Evolutionary conservation across 1,284 basidiomycete genomes (phyloP), one percentile per base, ranked within the genome.

Genomic region (Ceratobasidium theobromae): DNA sequence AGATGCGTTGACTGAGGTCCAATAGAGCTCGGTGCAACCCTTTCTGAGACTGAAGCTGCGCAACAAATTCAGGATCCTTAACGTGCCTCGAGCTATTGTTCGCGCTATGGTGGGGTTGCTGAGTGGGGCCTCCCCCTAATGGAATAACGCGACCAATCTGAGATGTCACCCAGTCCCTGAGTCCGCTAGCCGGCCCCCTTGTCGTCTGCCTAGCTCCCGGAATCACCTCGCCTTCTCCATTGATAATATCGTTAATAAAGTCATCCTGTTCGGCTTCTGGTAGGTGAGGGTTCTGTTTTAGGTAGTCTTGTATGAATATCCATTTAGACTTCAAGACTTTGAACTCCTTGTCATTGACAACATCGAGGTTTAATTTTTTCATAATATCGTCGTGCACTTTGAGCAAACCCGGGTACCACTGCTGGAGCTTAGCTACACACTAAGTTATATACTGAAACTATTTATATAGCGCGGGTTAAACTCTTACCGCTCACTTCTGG

Each of bases 401-500:
- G 2, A 18, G 40, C n/a, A 65, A 40, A 23, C 28, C 49, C 3
- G 60, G 21, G 27, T 53, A 65, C 23, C 38, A 51, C 16, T 38
- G 6, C 18, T 65, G 40, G 12, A 65, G 60, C 1, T 12, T 9
- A 14, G 60, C 60, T 65, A 12, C 4, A 30, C 16, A 25, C 18
- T 32, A 14, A 12, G n/a, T 14, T 35, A 21, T 35, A 58, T 11
- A 46, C 11, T 23, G 21, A 23, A 49, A 27, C 2, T 6, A 49
- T 5, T 3, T 28, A 18, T 52, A n/a, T 30, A 18, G 4, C 5
- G 21, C 21, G 6, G 12, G 32, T 33, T 21, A 25, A 30, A 25
- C 16, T 51, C 64, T 48, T 25, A 65, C 64, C 64, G 14, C 51
- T 53, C 16, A 21, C 25, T 48, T 53, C 64, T 14, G 64, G 3